These are phyloP conservation scores for Lotmaria passim DNA, from an alignment of 208 protist species.

Conservation along the genomic window DNA sequence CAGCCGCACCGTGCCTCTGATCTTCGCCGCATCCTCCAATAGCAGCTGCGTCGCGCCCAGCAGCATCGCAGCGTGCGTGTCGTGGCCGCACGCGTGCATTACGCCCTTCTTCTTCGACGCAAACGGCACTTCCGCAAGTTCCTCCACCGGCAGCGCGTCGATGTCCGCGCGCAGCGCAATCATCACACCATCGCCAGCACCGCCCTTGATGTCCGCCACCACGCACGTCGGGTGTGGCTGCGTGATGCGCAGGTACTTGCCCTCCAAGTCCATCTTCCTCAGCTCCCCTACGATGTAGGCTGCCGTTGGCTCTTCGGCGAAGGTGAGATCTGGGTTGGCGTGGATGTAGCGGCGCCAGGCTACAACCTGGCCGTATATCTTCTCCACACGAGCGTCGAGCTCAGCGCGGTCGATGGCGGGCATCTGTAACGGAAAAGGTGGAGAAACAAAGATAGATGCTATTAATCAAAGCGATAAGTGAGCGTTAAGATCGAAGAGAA, in stretches of 20 bases:
- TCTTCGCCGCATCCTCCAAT: slow-evolving; percentile 41
- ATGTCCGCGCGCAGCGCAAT: slow-evolving; percentile 68
- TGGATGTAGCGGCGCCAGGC: slow-evolving; percentile 72
- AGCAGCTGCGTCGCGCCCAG: slow-evolving; percentile 60
- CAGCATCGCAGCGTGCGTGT: slow-evolving; percentile 69
- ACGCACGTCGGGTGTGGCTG: slow-evolving; percentile 42
- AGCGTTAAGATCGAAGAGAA: too few species aligned
- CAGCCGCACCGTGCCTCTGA: slow-evolving; percentile 73
- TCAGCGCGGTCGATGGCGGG: slow-evolving; percentile 24
- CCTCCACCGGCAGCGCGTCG: slow-evolving; percentile 69
- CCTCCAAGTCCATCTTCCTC: slow-evolving; percentile 38
- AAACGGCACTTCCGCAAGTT: slow-evolving; percentile 57
- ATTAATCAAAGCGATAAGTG: background rate
- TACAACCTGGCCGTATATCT: slow-evolving; percentile 48
- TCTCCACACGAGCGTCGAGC: slow-evolving; percentile 27
- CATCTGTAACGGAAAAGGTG: slow-evolving; percentile 1
- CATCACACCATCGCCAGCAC: slow-evolving; percentile 39
- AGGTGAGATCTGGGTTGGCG: slow-evolving; percentile 48
- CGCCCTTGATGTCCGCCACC: slow-evolving; percentile 52
- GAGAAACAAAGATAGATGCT: background rate
- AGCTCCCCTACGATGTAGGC: slow-evolving; percentile 58
- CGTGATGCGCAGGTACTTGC: slow-evolving; percentile 35
- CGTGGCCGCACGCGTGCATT: slow-evolving; percentile 77
- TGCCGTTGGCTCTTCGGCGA: slow-evolving; percentile 58
- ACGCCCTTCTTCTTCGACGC: slow-evolving; percentile 55